These are phyloP conservation scores for Neckera pumila DNA, from an alignment of 225 moss, liverwort and hornwort genomes.

Conservation along the genomic window DNA sequence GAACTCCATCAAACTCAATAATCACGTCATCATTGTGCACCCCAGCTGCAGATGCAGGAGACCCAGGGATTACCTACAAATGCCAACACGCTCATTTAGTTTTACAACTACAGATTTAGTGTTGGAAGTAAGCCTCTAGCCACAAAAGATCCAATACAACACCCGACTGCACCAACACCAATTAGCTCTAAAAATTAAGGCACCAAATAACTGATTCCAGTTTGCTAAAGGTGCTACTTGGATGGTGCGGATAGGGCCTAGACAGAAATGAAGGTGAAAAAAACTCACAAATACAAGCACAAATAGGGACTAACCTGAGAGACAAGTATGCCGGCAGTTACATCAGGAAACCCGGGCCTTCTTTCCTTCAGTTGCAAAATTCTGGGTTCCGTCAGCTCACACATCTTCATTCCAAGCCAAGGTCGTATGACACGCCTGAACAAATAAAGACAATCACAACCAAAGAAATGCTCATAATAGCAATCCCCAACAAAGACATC, in stretches of 20 bases:
- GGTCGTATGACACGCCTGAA: constrained; percentile 82
- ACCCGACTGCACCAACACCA: neutral
- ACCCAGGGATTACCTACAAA: constrained; percentile 82
- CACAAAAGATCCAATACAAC: neutral
- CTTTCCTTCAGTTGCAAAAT: constrained; percentile 69
- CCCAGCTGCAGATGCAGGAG: constrained; percentile 76
- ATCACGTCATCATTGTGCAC: constrained; percentile 72
- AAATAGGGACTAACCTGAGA: constrained; percentile 43
- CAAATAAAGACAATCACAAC: neutral
- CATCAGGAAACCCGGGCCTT: constrained; percentile 62
- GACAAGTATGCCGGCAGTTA: constrained; percentile 65
- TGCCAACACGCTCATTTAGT: neutral
- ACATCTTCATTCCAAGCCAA: constrained; percentile 99
- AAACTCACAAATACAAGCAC: neutral
- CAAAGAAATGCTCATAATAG: neutral
- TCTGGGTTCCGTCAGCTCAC: constrained; percentile 71
- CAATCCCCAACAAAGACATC: neutral
- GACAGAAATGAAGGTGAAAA: neutral
- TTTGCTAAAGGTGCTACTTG: neutral
- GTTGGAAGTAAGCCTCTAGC: neutral
- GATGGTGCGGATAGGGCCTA: neutral
- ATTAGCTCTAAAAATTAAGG: neutral
- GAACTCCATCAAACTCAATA: constrained; percentile 52
- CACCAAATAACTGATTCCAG: neutral
- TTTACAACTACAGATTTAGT: neutral